A percentile compares a stretch with the other conserved stretches of the same genome.
phyloP scores from a whole-genome alignment of 352 stramenopile genomes.

The Pythium aristosporum region DNA sequence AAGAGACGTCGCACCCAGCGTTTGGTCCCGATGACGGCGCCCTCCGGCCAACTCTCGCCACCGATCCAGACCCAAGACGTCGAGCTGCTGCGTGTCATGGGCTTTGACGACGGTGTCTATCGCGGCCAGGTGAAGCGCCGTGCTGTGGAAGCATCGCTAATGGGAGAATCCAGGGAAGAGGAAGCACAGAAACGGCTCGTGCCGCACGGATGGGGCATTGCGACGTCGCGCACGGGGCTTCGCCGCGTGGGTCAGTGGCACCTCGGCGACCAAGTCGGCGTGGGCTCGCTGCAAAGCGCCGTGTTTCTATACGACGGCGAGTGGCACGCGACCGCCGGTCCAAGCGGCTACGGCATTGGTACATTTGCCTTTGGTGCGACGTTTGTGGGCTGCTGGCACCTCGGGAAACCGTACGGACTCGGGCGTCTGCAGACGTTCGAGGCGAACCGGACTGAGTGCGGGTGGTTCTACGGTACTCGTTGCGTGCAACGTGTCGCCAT shows the following conservation, averaged over 20 bases:
- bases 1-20: not conserved
- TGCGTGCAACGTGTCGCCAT: slow-evolving; percentile 29
- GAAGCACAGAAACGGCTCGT: slow-evolving; percentile 3
- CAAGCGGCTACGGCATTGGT: slow-evolving; percentile 42
- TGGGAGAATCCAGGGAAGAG: not conserved
- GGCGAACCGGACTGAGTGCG: slow-evolving; percentile 14
- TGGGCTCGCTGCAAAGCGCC: slow-evolving; percentile 40
- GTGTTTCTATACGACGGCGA: slow-evolving; percentile 49
- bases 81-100: slow-evolving; percentile 6
- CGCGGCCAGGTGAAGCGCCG: slow-evolving; percentile 20
- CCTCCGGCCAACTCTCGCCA: not conserved
- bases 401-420: slow-evolving; percentile 37
- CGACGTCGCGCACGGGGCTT: slow-evolving; percentile 31
- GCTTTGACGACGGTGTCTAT: slow-evolving; percentile 26
- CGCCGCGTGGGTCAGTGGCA: slow-evolving; percentile 40
- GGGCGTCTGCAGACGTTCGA: slow-evolving; percentile 30
- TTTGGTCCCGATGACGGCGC: slow-evolving; percentile 16
- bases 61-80: not conserved
- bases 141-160: not conserved
- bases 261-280: slow-evolving; percentile 33
- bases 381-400: slow-evolving; percentile 42
- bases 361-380: slow-evolving; percentile 40
- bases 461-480: slow-evolving; percentile 49
- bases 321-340: slow-evolving; percentile 19
- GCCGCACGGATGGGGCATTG: slow-evolving; percentile 45